Conservation (phyloP, 2,329 filamentous ascomycete genomes). For the Zarea fungicola region DNA sequence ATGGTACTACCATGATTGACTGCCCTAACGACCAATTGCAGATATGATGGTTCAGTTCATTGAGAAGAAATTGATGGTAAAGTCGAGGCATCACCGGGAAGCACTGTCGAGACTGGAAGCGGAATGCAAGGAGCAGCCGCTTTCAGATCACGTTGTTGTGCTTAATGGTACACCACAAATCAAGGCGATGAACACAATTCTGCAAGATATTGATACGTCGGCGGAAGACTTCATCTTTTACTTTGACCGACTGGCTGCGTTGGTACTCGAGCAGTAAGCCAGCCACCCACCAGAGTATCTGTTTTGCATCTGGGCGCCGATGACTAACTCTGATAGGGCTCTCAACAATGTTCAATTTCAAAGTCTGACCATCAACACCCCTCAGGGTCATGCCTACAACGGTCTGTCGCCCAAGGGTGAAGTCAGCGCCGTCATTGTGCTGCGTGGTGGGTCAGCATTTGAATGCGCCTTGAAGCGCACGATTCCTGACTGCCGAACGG, state of each 20-base stretch:
- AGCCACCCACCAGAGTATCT: conserved; percentile 15
- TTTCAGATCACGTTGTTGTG: conserved; percentile 70
- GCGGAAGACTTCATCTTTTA: conserved; percentile 97
- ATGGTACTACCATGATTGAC: background rate
- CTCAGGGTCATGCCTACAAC: conserved; percentile 62
- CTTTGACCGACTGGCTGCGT: conserved; percentile 81
- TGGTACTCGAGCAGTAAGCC: conserved; percentile 75
- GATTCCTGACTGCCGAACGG: conserved; percentile 87
- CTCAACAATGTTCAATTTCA: conserved; percentile 72
- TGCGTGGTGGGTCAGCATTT: conserved; percentile 83
- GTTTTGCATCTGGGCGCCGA: no score
- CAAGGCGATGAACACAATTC: conserved; percentile 81
- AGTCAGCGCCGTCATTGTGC: conserved; percentile 79
- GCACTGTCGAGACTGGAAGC: conserved; percentile 72
- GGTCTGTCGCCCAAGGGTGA: conserved; percentile 68
- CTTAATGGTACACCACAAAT: conserved; percentile 76
- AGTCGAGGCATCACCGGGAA: conserved; percentile 76
- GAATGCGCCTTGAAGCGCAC: conserved; percentile 85
- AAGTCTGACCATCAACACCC: conserved; percentile 61
- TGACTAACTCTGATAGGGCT: conserved; percentile 45
- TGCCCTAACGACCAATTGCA: conserved; percentile 29
- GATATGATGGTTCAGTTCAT: conserved; percentile 94
- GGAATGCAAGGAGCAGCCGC: conserved; percentile 62
- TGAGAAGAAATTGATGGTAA: conserved; percentile 77
- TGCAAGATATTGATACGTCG: conserved; percentile 72